phyloP scores from a whole-genome alignment of 2,329 filamentous ascomycete species.

The Nigrograna mackinnonii region DNA sequence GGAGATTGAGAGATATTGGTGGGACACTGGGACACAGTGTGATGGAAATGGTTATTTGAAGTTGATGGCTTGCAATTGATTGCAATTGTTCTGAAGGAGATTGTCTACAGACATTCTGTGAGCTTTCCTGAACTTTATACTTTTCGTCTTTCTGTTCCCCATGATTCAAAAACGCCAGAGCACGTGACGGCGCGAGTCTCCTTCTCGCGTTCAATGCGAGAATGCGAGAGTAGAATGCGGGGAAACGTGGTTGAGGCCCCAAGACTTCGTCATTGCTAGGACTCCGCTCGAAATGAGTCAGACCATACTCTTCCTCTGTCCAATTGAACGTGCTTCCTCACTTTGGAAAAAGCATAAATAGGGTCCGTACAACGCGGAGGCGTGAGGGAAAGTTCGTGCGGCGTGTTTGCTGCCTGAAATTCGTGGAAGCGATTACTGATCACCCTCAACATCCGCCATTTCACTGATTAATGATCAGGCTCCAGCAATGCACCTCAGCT shows the following conservation, averaged over 20 bases:
- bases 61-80: too few species aligned
- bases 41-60: not conserved
- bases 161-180: not conserved
- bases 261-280: not conserved
- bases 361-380: too few species aligned
- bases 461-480: not conserved
- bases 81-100: too few species aligned
- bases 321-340: too few species aligned
- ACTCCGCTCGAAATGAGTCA: not conserved
- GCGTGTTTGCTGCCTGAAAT: slow-evolving; percentile 1
- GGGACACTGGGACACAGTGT: not conserved
- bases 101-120: too few species aligned
- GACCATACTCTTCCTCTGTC: too few species aligned
- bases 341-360: too few species aligned
- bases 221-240: too few species aligned
- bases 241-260: not conserved
- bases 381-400: slow-evolving; percentile 1
- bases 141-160: too few species aligned
- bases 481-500: not conserved
- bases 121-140: too few species aligned
- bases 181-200: slow-evolving; percentile 2
- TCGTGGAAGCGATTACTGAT: slow-evolving; percentile 2
- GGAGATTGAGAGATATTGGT: not conserved
- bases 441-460: not conserved
- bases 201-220: too few species aligned